These are phyloP conservation scores for Bjerkandera adusta DNA, from an alignment of 1,284 basidiomycete genomes.

Conservation along the genomic window DNA sequence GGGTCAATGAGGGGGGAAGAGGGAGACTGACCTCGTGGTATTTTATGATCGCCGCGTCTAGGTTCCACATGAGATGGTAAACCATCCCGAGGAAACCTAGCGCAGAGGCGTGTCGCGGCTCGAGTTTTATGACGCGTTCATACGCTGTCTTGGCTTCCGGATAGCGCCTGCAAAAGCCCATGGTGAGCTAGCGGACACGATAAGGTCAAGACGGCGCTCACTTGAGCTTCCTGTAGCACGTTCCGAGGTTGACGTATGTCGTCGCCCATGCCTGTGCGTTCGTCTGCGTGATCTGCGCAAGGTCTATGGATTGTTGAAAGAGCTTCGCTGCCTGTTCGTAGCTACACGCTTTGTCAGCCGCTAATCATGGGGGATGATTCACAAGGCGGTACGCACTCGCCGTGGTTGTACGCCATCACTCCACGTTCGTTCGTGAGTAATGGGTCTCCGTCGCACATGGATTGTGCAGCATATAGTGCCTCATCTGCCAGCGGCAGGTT, in stretches of 20 bases:
- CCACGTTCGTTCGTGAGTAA: constrained; percentile 91
- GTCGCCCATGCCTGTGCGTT: constrained; percentile 82
- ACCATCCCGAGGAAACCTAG: constrained; percentile 85
- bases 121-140: constrained; percentile 74
- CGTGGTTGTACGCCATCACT: constrained; percentile 87
- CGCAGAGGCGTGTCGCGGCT: constrained; percentile 76
- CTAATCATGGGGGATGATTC: neutral
- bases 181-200: neutral
- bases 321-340: constrained; percentile 68
- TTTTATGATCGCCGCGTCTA: constrained; percentile 78
- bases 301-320: constrained; percentile 71
- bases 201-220: constrained; percentile 35
- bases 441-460: constrained; percentile 85
- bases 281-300: constrained; percentile 81
- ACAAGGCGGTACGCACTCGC: constrained; percentile 55
- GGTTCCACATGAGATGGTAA: constrained; percentile 68
- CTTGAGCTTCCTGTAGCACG: constrained; percentile 79
- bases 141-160: constrained; percentile 73
- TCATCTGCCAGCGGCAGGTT: constrained; percentile 85
- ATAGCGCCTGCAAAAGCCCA: constrained; percentile 47
- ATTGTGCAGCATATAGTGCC: constrained; percentile 78
- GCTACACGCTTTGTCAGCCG: constrained; percentile 35
- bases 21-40: constrained; percentile 78
- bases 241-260: constrained; percentile 90
- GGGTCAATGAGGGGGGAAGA: neutral